Evolutionary conservation across 345 rosid genomes (phyloP), one percentile per base, ranked within the genome.

Genomic region (Eucalyptus brandiana): DNA sequence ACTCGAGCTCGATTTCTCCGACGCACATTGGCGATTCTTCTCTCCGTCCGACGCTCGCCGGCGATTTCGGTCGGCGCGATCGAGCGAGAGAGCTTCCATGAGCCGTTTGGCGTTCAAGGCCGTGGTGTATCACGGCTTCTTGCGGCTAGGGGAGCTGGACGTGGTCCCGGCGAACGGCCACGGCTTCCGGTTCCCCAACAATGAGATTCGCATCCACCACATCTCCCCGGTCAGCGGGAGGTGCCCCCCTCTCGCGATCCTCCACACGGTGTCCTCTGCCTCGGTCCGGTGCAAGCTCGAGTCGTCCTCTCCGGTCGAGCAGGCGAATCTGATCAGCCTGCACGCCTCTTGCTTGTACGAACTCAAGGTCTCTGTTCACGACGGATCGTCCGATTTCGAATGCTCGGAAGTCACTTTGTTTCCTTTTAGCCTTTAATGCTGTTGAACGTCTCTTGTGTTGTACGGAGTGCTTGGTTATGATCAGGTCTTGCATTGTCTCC

Each of bases 241-340:
- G 45, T 98, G 99, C 87, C 96, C 96, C 90, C 99, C 99, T 49
- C 98, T 97, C 56, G 94, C 99, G 30, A 91, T 98, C 91, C 97
- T 98, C 76, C 98, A 96, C 51, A 95, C 98, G 23, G 93, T 97
- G 90, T 95, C 99, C 72, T 94, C 99, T 19, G 94, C 88, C 54
- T 92, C 99, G 40, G 96, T 97, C 87, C 92, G 97, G 24, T 98
- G 99, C 93, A 98, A 98, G 95, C 99, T 98, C 76, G 97, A 96
- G 91, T 94, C 99, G 2, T 93, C 93, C 16, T 92, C 95, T 50
- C 94, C 96, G 6, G 90, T 85, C 58, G 95, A 96, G 72, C 96
- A 94, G 69, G 88, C 92, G 18, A 93, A 93, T 92, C 90, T 98
- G 92, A 96, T 95, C 93, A 95, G 92, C 87, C 98, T 97, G 15